Evolutionary conservation across 768 basidiomycete species (phyloP).

Genomic region (Suillus subaureus): DNA sequence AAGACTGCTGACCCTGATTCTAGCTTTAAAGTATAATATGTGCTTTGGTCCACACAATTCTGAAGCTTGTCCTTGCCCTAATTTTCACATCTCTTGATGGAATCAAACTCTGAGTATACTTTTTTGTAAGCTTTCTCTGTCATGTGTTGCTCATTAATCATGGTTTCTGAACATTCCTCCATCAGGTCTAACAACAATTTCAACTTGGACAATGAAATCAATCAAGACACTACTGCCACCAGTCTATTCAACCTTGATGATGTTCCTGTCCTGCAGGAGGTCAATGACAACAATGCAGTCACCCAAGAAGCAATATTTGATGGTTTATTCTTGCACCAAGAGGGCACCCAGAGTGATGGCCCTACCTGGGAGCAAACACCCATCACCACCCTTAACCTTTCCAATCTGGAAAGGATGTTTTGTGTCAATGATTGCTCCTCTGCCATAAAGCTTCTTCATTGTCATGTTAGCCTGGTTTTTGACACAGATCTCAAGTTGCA

Average conservation of each 20-base stretch:
- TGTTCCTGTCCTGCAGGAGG: not conserved
- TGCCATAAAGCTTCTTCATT: not conserved
- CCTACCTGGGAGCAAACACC: not conserved
- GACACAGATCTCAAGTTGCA: not conserved
- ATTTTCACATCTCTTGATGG: too few relatives aligned
- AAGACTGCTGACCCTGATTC: too few relatives aligned
- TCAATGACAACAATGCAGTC: fast-evolving
- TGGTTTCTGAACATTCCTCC: too few relatives aligned
- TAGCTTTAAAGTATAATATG: too few relatives aligned
- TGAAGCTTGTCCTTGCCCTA: too few relatives aligned
- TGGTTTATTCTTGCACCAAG: not conserved
- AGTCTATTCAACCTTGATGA: not conserved
- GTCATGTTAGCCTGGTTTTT: not conserved
- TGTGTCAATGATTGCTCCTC: not conserved
- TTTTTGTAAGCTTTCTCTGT: too few relatives aligned
- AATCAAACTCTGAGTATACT: too few relatives aligned
- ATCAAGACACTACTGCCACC: too few relatives aligned
- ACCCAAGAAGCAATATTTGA: not conserved
- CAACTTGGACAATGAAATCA: too few relatives aligned
- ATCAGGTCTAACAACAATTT: too few relatives aligned
- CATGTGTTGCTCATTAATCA: too few relatives aligned
- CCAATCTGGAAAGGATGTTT: not conserved
- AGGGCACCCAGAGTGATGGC: not conserved
- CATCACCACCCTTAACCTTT: fast-evolving
- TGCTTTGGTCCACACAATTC: too few relatives aligned